A percentile compares a stretch with the other conserved stretches of the same genome.
phyloP scores from a whole-genome alignment of 2,329 filamentous ascomycete species.

The Fusarium brachygibbosum region DNA sequence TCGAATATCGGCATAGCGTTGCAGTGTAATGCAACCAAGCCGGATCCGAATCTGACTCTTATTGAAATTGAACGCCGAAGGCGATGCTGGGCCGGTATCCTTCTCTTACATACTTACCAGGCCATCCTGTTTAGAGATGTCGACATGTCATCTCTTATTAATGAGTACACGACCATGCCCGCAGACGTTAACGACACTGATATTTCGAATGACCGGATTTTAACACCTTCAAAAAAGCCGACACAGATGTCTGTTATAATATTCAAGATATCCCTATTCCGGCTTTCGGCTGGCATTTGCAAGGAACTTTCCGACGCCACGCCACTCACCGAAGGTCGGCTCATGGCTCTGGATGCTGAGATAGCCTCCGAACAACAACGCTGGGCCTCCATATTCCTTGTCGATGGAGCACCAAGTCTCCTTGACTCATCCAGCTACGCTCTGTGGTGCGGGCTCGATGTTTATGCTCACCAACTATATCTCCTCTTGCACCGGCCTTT shows the following conservation, averaged over 20 bases:
- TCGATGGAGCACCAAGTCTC: constrained; percentile 30
- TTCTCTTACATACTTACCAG: constrained; percentile 39
- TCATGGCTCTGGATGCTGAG: not conserved
- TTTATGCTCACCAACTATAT: constrained; percentile 41
- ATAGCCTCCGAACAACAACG: not conserved
- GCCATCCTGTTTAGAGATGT: constrained; percentile 37
- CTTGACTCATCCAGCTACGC: constrained; percentile 36
- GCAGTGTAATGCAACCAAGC: constrained; percentile 1
- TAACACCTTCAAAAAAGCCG: not conserved
- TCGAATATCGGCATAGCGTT: constrained; percentile 14
- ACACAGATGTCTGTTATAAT: constrained; percentile 35
- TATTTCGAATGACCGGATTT: not conserved
- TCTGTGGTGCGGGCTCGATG: constrained; percentile 38
- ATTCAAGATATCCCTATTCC: constrained; percentile 33
- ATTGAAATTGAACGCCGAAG: constrained; percentile 34
- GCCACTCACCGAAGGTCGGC: not conserved
- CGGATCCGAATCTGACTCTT: not conserved
- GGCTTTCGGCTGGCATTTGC: constrained; percentile 29
- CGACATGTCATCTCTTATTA: constrained; percentile 26
- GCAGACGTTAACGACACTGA: constrained; percentile 12
- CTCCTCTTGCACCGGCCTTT: constrained; percentile 40
- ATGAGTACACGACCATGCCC: constrained; percentile 20
- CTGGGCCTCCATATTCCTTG: constrained; percentile 14
- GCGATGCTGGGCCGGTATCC: constrained; percentile 42
- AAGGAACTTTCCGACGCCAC: constrained; percentile 11